Conservation (phyloP, 495 filamentous ascomycete species). For the Penicillium odoratum region DNA sequence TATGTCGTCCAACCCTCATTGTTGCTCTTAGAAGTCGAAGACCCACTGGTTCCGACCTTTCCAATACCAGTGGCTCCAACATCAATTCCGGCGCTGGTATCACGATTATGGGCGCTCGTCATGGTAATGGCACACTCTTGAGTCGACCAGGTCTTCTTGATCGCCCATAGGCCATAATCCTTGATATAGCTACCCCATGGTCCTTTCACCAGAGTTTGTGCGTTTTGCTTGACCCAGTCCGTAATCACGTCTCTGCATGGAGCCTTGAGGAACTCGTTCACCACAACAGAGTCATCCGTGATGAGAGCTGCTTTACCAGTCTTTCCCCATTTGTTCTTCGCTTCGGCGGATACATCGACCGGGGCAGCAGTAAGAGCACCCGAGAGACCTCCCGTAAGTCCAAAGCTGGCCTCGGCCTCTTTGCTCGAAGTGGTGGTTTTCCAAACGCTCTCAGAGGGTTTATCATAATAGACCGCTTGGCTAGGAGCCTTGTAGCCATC, state of each 20-base stretch:
- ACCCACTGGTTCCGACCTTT: conserved; percentile 9
- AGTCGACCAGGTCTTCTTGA: conserved; percentile 13
- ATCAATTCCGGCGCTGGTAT: conserved; percentile 15
- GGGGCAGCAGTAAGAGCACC: conserved; percentile 7
- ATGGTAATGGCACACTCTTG: conserved; percentile 14
- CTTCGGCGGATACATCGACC: conserved; percentile 14
- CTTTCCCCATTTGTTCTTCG: conserved; percentile 11
- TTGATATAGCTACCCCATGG: conserved; percentile 6
- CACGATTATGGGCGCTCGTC: conserved; percentile 7
- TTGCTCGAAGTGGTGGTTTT: conserved; percentile 6
- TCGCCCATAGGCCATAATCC: conserved; percentile 15
- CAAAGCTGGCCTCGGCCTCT: conserved; percentile 8
- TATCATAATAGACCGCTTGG: background rate
- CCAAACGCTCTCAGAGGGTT: conserved; percentile 3
- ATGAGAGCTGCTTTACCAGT: conserved; percentile 15
- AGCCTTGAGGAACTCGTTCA: conserved; percentile 4
- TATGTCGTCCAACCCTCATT: conserved; percentile 14
- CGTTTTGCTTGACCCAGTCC: conserved; percentile 13
- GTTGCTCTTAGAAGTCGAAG: conserved; percentile 7
- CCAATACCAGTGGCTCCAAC: conserved; percentile 16
- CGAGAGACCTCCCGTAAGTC: conserved; percentile 8
- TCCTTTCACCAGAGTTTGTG: conserved; percentile 7
- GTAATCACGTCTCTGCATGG: background rate
- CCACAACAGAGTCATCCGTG: background rate
- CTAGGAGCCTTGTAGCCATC: conserved; percentile 9